These are phyloP conservation scores for Kazachstania psychrophila DNA, from an alignment of 805 yeast species.

Conservation along the genomic window DNA sequence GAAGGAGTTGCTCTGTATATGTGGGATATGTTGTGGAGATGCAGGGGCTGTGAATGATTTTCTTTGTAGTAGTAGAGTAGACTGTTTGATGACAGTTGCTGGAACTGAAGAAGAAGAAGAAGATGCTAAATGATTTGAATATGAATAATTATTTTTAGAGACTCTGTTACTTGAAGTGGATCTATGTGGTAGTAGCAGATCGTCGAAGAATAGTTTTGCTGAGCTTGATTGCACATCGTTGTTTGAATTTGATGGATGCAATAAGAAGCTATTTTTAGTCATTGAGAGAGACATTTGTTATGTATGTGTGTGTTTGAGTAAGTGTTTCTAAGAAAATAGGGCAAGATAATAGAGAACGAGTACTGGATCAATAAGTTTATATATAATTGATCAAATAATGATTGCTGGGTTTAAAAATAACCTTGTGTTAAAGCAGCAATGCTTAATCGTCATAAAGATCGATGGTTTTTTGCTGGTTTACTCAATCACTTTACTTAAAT, in stretches of 20 bases:
- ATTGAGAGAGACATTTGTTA: conserved; percentile 1
- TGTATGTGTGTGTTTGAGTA: background rate
- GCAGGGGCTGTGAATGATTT: conserved; percentile 28
- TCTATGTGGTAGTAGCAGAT: conserved; percentile 16
- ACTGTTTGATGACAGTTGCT: background rate
- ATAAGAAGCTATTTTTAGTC: background rate
- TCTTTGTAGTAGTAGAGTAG: conserved; percentile 3
- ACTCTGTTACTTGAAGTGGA: conserved; percentile 1
- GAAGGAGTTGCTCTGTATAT: conserved; percentile 1
- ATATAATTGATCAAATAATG: too few species aligned
- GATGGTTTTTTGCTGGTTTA: too few species aligned
- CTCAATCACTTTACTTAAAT: too few species aligned
- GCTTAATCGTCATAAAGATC: too few species aligned
- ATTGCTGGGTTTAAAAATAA: too few species aligned
- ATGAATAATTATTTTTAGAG: conserved; percentile 2
- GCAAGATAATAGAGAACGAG: too few species aligned
- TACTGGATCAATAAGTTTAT: too few species aligned
- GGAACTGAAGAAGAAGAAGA: background rate
- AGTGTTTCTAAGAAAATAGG: too few species aligned
- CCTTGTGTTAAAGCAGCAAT: too few species aligned
- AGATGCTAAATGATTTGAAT: too few species aligned
- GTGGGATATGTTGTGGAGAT: conserved; percentile 14
- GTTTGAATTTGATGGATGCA: background rate
- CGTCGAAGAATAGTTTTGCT: conserved; percentile 13
- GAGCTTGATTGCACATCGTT: background rate